Percentiles rank a stretch among this genome's conserved stretches.
phyloP scores from a whole-genome alignment of 2,329 filamentous ascomycete genomes.

The Trichoderma brevicompactum region DNA sequence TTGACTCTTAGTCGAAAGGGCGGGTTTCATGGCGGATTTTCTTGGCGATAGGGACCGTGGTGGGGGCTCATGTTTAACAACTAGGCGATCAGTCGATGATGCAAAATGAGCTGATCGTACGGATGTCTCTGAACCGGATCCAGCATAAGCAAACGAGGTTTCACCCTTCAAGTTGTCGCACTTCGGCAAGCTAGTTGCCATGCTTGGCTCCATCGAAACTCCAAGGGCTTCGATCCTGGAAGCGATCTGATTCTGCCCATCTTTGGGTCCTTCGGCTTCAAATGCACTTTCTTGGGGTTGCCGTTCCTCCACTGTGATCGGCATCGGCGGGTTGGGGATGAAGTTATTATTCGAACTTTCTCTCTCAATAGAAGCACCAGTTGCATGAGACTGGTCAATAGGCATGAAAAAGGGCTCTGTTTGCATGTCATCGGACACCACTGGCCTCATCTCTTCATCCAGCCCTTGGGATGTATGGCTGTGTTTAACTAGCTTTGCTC shows the following conservation, averaged over 20 bases:
- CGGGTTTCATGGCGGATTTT: slow-evolving; percentile 75
- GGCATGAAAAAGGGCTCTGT: background rate
- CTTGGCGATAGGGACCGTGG: slow-evolving; percentile 73
- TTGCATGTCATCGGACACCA: background rate
- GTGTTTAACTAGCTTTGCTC: background rate
- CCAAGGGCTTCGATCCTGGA: background rate
- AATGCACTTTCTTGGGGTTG: background rate
- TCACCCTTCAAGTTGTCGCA: slow-evolving; percentile 1
- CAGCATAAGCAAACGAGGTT: slow-evolving; percentile 30
- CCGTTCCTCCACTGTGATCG: background rate
- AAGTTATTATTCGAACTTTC: background rate
- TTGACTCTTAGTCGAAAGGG: slow-evolving; percentile 58
- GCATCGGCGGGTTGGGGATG: background rate
- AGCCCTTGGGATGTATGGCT: background rate
- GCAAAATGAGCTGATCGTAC: slow-evolving; percentile 70
- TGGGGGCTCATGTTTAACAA: slow-evolving; percentile 69
- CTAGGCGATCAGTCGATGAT: slow-evolving; percentile 56
- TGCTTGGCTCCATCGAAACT: background rate
- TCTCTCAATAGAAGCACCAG: background rate
- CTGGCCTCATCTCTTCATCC: background rate
- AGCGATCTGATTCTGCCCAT: background rate
- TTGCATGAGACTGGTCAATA: background rate
- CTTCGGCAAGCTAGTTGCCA: background rate
- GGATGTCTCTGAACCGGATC: slow-evolving; percentile 63
- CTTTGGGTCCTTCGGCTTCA: background rate